A percentile compares a stretch with the other conserved stretches of the same genome.
These are phyloP conservation scores for Sechiopsis laciniata DNA, from an alignment of 306 rosid species.

Conservation along the genomic window DNA sequence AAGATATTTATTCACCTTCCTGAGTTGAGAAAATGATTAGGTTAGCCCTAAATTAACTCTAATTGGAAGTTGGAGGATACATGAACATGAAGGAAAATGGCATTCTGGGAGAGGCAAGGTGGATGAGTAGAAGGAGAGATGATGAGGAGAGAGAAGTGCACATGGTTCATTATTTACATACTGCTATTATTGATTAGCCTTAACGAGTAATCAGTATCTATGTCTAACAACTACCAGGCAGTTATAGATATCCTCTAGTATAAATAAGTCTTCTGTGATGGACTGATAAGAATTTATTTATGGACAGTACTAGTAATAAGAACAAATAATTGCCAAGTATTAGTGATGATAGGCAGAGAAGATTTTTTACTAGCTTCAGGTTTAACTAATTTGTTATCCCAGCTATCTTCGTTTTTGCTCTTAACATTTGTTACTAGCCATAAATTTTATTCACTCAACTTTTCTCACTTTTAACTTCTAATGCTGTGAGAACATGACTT, in stretches of 20 bases:
- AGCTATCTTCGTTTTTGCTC: neutral
- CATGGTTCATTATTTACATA: neutral
- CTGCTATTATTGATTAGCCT: neutral
- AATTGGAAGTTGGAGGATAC: neutral
- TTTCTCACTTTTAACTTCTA: neutral
- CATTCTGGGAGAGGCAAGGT: neutral
- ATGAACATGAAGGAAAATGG: neutral
- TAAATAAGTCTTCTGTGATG: neutral
- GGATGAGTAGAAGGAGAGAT: conserved; percentile 4
- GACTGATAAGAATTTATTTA: neutral
- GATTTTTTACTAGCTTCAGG: neutral
- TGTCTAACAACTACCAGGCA: neutral
- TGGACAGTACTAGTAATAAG: neutral
- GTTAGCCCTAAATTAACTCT: neutral
- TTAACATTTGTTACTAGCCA: neutral
- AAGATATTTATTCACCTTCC: neutral
- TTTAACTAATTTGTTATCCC: conserved; percentile 4
- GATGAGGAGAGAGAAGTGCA: neutral
- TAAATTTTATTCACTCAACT: neutral
- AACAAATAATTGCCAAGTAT: neutral
- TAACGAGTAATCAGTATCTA: neutral
- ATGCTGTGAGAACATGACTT: neutral
- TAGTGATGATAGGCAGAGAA: neutral
- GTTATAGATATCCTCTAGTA: neutral
- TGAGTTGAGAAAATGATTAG: neutral